phyloP scores from a whole-genome alignment of 371 early-diverging fungal genomes.

The Zopfochytrium polystomum region DNA sequence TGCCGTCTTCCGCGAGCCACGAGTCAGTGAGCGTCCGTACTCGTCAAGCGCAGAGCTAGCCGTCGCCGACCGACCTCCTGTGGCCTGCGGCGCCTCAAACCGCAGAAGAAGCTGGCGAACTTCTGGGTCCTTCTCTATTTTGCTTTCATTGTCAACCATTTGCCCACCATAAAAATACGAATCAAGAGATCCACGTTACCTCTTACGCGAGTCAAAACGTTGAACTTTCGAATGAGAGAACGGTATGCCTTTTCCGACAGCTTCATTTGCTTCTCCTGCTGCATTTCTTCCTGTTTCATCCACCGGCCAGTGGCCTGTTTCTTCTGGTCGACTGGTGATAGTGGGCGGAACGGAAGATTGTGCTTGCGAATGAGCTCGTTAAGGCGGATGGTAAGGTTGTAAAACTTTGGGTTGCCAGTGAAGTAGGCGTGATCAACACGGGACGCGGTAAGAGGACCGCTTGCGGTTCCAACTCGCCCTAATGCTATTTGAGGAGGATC shows the following conservation, averaged over 20 bases:
- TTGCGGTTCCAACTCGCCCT: too few relatives aligned
- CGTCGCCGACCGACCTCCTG: slow-evolving; percentile 8
- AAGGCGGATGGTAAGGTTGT: slow-evolving; percentile 67
- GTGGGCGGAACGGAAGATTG: slow-evolving; percentile 22
- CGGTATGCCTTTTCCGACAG: slow-evolving; percentile 29
- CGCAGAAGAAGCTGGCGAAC: slow-evolving; percentile 46
- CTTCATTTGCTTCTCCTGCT: slow-evolving; percentile 22
- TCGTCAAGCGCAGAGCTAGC: slow-evolving; percentile 55
- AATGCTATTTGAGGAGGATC: too few relatives aligned
- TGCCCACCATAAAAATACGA: neutral
- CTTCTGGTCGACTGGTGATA: slow-evolving; percentile 8
- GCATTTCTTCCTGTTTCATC: slow-evolving; percentile 33
- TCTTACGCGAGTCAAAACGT: slow-evolving; percentile 32
- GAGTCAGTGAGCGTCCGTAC: slow-evolving; percentile 73
- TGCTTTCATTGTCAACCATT: neutral
- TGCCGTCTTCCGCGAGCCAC: slow-evolving; percentile 84
- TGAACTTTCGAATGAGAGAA: slow-evolving; percentile 39
- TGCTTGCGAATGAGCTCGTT: slow-evolving; percentile 54
- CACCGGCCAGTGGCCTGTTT: slow-evolving; percentile 18
- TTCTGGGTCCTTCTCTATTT: slow-evolving; percentile 41
- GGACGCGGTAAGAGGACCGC: too few relatives aligned
- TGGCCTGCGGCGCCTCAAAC: slow-evolving; percentile 39
- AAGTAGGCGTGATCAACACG: slow-evolving; percentile 67
- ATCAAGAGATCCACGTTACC: slow-evolving; percentile 16
- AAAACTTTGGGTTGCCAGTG: slow-evolving; percentile 80